Conservation (phyloP, 73 alveolate species). For the Paramecium sonneborni region DNA sequence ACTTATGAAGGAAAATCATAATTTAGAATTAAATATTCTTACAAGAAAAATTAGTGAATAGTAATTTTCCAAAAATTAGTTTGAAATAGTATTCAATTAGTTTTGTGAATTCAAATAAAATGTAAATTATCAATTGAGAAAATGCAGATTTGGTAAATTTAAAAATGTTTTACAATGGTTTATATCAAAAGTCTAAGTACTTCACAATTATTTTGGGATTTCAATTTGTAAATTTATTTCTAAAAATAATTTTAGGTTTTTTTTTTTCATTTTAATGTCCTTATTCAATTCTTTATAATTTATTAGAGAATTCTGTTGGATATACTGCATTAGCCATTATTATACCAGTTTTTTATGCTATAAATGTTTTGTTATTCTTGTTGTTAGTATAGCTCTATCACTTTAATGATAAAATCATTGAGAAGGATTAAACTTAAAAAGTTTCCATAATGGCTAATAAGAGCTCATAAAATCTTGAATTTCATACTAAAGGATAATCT, state of each 20-base stretch:
- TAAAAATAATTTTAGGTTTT: not conserved
- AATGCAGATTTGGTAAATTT: not conserved
- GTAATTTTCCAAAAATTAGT: not conserved
- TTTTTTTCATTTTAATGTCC: slow-evolving; percentile 12
- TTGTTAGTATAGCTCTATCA: not conserved
- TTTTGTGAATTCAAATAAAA: not conserved
- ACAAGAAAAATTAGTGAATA: not conserved
- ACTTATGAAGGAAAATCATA: not conserved
- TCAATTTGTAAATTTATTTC: not conserved
- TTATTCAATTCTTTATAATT: not conserved
- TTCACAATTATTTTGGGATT: not conserved
- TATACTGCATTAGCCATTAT: not conserved
- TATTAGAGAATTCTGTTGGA: not conserved
- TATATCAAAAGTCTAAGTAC: not conserved
- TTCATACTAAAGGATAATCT: not conserved
- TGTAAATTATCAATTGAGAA: not conserved
- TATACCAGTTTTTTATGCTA: not conserved
- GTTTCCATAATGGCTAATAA: not conserved
- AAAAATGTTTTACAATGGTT: not conserved
- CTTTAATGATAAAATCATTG: not conserved
- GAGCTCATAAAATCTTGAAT: not conserved
- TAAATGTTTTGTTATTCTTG: not conserved
- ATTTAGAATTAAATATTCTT: not conserved
- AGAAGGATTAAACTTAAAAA: not conserved
- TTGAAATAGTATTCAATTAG: not conserved